These are phyloP conservation scores for Globisporangium uncinulatum DNA, from an alignment of 352 stramenopile genomes.

Conservation along the genomic window DNA sequence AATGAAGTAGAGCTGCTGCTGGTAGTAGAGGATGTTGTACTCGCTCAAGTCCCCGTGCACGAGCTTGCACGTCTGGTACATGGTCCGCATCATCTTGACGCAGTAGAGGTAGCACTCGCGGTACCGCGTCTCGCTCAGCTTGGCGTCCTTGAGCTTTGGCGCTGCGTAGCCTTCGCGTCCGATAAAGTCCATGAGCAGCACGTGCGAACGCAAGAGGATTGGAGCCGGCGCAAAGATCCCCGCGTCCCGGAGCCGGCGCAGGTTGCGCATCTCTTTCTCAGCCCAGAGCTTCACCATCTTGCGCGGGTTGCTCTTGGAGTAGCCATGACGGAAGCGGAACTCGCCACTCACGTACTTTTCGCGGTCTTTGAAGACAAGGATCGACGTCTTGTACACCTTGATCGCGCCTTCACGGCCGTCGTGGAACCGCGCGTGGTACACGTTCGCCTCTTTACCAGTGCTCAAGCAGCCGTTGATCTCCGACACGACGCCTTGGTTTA, in stretches of 20 bases:
- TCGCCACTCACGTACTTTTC: slow-evolving; percentile 99
- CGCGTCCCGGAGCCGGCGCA: slow-evolving; percentile 88
- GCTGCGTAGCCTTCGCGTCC: slow-evolving; percentile 93
- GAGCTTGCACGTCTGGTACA: slow-evolving; percentile 95
- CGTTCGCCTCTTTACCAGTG: slow-evolving; percentile 99
- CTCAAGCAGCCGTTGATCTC: slow-evolving; percentile 98
- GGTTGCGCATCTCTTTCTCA: slow-evolving; percentile 99
- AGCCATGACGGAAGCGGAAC: slow-evolving; percentile 96
- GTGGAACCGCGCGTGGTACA: slow-evolving; percentile 94
- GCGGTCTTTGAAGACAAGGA: slow-evolving; percentile 99
- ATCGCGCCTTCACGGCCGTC: slow-evolving; percentile 76
- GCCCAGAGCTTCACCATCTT: slow-evolving; percentile 99
- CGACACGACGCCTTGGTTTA: slow-evolving; percentile 94
- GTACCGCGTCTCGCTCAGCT: slow-evolving; percentile 87
- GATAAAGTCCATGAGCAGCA: slow-evolving; percentile 99
- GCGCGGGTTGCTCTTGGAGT: slow-evolving; percentile 95
- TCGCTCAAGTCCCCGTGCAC: slow-evolving; percentile 99
- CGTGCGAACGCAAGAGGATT: slow-evolving; percentile 95
- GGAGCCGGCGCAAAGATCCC: slow-evolving; percentile 91
- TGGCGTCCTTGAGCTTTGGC: slow-evolving; percentile 93
- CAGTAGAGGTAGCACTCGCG: slow-evolving; percentile 94
- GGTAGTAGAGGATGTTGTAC: slow-evolving; percentile 99
- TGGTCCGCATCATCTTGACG: slow-evolving; percentile 94
- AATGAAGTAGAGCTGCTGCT: slow-evolving; percentile 96
- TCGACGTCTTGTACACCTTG: slow-evolving; percentile 86